Base-by-base conservation (phyloP, 2,329 filamentous ascomycete species). In the Phaeosphaeria sp. region DNA sequence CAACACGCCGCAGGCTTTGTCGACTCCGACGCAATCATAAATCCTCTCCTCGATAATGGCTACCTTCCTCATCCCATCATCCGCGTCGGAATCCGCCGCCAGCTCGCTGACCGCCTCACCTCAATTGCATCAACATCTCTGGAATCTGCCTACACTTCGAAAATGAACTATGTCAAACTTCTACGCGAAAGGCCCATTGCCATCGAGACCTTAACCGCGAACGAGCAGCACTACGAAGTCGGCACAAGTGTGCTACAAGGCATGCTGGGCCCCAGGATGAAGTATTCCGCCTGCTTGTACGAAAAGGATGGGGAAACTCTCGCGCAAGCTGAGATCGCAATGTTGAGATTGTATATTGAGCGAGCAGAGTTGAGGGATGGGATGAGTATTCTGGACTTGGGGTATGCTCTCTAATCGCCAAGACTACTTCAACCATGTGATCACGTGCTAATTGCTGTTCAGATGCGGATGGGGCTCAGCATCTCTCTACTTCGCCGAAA, bases 141-240 rank as follows among this genome's bases (percentile, higher is more conserved):
- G 3, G 77, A 80, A 53, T 79, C 82, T 24, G 82, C 81, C 17
- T 85, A 85, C 58, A 80, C 82, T 56, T 81, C 81, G 56, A 91
- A 91, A 73, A 88, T 89, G 84, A 77, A 78, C 22, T 91, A 88
- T 70, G 81, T 91, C 11, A 79, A 85, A 51, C 75, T 81, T 3
- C 79, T 90, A n/a, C 82, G 86, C 20, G 80, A 77, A 17, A 80
- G 83, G 36, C 87, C 88, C 11, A 90, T 91, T 61, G 89, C 89
- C n/a, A 83, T 91, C 64, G 86, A 89, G 73, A 90, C 88, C 0
- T 82, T 81, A 3, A 78, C 82, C 2, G 88, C 89, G 21, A 91
- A 91, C 72, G 79, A 84, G 66, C 89, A 91, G 80, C 89, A 91
- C 75, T 91, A 91, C 69, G 89, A 91, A 76, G 88, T 91, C 42